Evolutionary conservation across 2,329 filamentous ascomycete species (phyloP), one percentile per base, ranked within the genome.

Genomic region (Sordariomycetes sp.): DNA sequence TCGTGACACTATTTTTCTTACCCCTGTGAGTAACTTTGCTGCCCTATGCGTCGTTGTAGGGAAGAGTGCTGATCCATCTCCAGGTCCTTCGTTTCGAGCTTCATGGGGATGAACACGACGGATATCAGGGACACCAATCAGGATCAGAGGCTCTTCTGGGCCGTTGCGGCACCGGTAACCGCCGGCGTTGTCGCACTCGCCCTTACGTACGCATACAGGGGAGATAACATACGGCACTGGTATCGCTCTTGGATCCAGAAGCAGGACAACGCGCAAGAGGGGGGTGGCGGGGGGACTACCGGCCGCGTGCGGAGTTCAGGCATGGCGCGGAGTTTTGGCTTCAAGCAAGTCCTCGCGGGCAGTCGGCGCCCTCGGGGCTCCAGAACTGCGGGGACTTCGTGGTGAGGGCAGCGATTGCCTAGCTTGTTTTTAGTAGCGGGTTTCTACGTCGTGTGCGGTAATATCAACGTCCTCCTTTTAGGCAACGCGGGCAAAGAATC

Each of bases 31-130:
- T 60, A 35, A 20, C n/a, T 25, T n/a, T 51, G n/a, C n/a, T n/a
- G n/a, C n/a, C n/a, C n/a, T 25, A 12, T n/a, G 22, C 46, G 5
- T 24, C 7, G 14, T 50, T 7, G 40, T 28, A 12, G 3, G 50
- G 32, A 22, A 37, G 3, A 25, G n/a, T 11, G 18, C 28, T 24
- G 10, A 55, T 16, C 22, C n/a, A 61, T 32, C 48, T 61, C 4
- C 35, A 64, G 63, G 18, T 64, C 62, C 11, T 63, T 64, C 53
- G 65, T 72, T 25, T 66, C 67, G 3, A 70, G 68, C 56, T 70
- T 73, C 57, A 68, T 77, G 60, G 74, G 74, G 25, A 76, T 76
- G 71, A 77, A 76, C 62, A 74, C 73, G 3, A 65, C 66, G 22
- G 75, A 75, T 60, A 66, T 76, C 7, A 67, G 73, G 22, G 67